Evolutionary conservation across 2,329 filamentous ascomycete genomes (phyloP).

Genomic region (Laburnicola sp.): DNA sequence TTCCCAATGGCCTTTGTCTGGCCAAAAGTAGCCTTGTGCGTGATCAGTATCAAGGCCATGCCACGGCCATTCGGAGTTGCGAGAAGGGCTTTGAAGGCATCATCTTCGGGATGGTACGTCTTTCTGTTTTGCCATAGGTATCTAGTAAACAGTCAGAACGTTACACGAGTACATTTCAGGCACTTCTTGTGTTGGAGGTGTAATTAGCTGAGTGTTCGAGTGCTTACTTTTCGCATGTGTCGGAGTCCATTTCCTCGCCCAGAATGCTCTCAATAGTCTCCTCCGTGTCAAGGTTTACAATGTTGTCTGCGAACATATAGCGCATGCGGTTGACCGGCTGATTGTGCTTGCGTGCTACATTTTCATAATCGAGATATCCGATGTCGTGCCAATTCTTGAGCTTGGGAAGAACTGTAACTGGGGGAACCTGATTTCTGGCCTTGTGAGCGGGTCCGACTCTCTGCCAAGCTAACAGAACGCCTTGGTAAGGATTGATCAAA

Average conservation of each 20-base stretch:
- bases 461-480: constrained; percentile 1
- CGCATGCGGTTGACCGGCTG: background rate
- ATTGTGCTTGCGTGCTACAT: background rate
- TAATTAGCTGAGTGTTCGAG: too few relatives aligned
- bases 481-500: constrained; percentile 6
- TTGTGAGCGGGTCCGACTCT: constrained; percentile 3
- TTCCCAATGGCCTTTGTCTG: constrained; percentile 1
- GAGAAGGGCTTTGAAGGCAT: background rate
- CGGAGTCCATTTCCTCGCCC: background rate
- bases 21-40: constrained; percentile 4
- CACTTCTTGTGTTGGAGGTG: too few relatives aligned
- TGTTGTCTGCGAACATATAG: background rate
- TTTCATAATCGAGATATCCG: constrained; percentile 7
- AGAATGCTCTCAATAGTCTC: background rate
- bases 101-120: background rate
- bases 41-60: constrained; percentile 1
- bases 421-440: background rate
- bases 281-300: background rate
- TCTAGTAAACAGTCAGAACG: background rate
- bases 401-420: constrained; percentile 4
- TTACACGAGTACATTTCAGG: too few relatives aligned
- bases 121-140: background rate
- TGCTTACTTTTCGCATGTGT: background rate
- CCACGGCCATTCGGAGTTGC: constrained; percentile 5
- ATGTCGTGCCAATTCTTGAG: constrained; percentile 11